Conservation (phyloP, 345 rosid species). For the Salix brachista region DNA sequence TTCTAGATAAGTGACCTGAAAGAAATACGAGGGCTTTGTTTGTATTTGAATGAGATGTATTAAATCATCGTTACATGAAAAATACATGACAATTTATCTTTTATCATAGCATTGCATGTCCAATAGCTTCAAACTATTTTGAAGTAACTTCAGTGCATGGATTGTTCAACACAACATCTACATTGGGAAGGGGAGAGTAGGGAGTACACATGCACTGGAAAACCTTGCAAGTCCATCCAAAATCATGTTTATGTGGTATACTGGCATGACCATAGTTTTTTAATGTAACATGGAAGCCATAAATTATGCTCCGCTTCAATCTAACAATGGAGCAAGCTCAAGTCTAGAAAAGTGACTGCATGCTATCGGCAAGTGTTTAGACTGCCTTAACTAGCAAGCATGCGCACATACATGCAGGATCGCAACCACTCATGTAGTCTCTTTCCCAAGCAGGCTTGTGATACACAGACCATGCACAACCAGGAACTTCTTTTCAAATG, state of each 20-base stretch:
- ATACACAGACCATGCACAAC: background rate
- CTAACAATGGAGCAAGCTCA: background rate
- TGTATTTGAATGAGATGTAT: conserved; percentile 16
- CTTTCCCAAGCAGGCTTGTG: background rate
- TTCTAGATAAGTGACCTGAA: conserved; percentile 75
- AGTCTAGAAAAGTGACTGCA: background rate
- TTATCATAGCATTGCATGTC: background rate
- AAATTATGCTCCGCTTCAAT: background rate
- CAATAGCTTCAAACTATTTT: background rate
- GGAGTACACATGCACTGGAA: background rate
- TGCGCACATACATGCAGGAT: background rate
- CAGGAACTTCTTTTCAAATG: background rate
- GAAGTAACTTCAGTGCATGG: background rate
- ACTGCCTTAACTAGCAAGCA: background rate
- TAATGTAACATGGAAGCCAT: background rate
- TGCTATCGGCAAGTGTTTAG: background rate
- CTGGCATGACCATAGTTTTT: background rate
- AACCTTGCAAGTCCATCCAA: background rate
- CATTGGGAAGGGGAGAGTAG: background rate
- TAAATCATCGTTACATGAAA: background rate
- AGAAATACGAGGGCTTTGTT: conserved; percentile 24
- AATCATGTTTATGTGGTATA: background rate
- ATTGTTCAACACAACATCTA: background rate
- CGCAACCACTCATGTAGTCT: background rate
- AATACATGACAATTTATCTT: background rate